These are phyloP conservation scores for Parastagonospora nodorum DNA, from an alignment of 2,329 filamentous ascomycete genomes.

Conservation along the genomic window DNA sequence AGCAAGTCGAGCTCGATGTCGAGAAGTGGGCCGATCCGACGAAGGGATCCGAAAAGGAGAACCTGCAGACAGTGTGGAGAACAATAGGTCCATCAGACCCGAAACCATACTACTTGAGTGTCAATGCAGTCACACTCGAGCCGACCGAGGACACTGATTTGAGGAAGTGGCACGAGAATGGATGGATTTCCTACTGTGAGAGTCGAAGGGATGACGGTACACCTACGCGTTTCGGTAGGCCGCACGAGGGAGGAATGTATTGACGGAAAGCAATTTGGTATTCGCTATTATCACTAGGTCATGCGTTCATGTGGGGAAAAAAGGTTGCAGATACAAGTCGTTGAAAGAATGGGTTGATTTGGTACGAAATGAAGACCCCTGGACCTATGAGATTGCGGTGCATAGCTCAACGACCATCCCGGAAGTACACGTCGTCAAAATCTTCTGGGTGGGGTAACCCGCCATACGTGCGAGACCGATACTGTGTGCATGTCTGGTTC, in stretches of 20 bases:
- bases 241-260: slow-evolving; percentile 16
- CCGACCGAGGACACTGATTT: slow-evolving; percentile 32
- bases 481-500: too few relatives aligned
- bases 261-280: neutral
- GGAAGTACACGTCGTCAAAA: too few relatives aligned
- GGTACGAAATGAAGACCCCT: too few relatives aligned
- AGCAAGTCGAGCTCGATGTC: slow-evolving; percentile 24
- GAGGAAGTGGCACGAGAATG: slow-evolving; percentile 41
- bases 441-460: too few relatives aligned
- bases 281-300: too few relatives aligned
- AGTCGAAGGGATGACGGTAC: slow-evolving; percentile 8
- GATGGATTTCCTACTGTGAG: slow-evolving; percentile 40
- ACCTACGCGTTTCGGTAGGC: neutral
- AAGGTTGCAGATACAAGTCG: too few relatives aligned
- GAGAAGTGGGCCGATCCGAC: slow-evolving; percentile 24
- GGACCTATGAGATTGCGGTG: too few relatives aligned
- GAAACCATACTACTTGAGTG: slow-evolving; percentile 32
- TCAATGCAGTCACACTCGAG: slow-evolving; percentile 42
- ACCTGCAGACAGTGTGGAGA: slow-evolving; percentile 30
- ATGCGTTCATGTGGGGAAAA: too few relatives aligned
- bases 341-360: too few relatives aligned
- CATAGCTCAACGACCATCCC: too few relatives aligned
- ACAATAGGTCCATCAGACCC: neutral
- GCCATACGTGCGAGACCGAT: too few relatives aligned
- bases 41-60: slow-evolving; percentile 11